Conservation (phyloP, 768 basidiomycete genomes). For the Antrodiella citrinella region DNA sequence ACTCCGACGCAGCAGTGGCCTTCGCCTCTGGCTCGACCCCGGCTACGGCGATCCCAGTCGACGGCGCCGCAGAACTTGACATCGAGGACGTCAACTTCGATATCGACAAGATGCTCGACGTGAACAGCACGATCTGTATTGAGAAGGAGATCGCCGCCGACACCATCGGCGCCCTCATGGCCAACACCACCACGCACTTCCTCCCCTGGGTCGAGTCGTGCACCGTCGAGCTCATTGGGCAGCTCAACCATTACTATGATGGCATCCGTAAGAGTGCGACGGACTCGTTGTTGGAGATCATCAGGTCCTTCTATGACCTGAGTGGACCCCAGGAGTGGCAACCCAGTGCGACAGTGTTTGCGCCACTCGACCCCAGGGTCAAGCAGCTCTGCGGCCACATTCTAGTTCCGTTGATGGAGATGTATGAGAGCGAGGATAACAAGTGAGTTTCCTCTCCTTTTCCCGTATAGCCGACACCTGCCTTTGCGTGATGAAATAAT, state of each 20-base stretch:
- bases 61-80: conserved; percentile 54
- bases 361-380: conserved; percentile 58
- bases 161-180: conserved; percentile 87
- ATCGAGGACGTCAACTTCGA: conserved; percentile 64
- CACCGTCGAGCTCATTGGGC: conserved; percentile 67
- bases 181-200: conserved; percentile 75
- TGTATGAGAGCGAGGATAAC: conserved; percentile 94
- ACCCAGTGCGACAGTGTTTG: conserved; percentile 49
- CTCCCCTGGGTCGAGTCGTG: conserved; percentile 84
- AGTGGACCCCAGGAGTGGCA: conserved; percentile 78
- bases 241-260: conserved; percentile 91
- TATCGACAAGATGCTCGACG: conserved; percentile 81
- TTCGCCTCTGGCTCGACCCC: conserved; percentile 73
- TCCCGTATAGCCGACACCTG: neutral
- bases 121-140: conserved; percentile 93
- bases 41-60: conserved; percentile 57
- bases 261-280: conserved; percentile 93
- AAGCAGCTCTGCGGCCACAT: conserved; percentile 72
- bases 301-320: conserved; percentile 88
- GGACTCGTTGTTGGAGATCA: conserved; percentile 79
- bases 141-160: conserved; percentile 99
- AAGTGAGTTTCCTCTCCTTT: conserved; percentile 55
- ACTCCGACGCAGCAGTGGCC: conserved; percentile 45
- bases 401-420: conserved; percentile 68
- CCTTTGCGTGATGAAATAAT: conserved; percentile 40